phyloP scores from a whole-genome alignment of 2,329 filamentous ascomycete species.

The Zasmidium cellare region DNA sequence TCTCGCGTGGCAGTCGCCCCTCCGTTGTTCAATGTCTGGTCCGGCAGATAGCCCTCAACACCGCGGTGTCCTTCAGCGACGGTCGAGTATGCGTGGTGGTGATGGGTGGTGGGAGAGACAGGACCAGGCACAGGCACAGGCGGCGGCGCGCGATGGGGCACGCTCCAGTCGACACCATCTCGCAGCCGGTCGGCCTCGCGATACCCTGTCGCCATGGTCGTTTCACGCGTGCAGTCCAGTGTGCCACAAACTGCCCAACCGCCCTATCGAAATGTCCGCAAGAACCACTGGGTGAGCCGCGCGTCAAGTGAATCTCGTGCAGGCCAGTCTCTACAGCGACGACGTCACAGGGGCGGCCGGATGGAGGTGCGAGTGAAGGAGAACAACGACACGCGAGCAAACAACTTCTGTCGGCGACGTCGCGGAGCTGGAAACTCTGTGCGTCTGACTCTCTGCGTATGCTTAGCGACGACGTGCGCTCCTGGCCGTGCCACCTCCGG shows the following conservation, averaged over 20 bases:
- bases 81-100: constrained; percentile 4
- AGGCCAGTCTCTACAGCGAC: neutral
- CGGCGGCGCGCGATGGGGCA: constrained; percentile 21
- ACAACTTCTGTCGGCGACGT: neutral
- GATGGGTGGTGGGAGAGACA: constrained; percentile 4
- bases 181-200: constrained; percentile 15
- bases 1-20: constrained; percentile 1
- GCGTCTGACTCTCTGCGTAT: neutral
- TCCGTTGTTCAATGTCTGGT: neutral
- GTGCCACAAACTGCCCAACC: neutral
- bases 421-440: neutral
- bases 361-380: neutral
- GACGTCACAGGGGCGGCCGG: neutral
- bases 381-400: neutral
- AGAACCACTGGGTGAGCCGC: neutral
- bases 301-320: neutral
- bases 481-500: too few relatives aligned
- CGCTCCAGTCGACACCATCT: constrained; percentile 24
- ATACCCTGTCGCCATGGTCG: constrained; percentile 20
- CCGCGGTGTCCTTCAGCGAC: neutral
- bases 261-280: too few relatives aligned
- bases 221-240: neutral
- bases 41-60: neutral
- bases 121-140: constrained; percentile 15
- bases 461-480: neutral